phyloP scores from a whole-genome alignment of 2,329 filamentous ascomycete species.

The Neoarthrinium moseri region DNA sequence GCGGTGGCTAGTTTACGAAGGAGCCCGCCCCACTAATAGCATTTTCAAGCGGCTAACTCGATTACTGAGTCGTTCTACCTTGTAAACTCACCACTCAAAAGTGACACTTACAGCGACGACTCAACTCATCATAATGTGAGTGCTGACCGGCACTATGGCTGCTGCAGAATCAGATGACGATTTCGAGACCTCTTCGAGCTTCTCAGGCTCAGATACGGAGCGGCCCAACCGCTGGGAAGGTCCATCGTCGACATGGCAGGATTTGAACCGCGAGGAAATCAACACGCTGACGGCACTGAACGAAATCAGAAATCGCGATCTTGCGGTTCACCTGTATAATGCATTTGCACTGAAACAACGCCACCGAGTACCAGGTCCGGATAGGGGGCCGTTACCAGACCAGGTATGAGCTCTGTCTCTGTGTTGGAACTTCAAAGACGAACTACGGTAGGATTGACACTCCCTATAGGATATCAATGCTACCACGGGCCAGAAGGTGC shows the following conservation, averaged over 20 bases:
- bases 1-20: too few species aligned
- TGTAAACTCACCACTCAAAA: too few species aligned
- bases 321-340: conserved; percentile 78
- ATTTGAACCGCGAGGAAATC: conserved; percentile 61
- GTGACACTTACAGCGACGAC: not conserved
- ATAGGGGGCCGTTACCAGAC: conserved; percentile 17
- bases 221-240: conserved; percentile 76
- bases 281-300: conserved; percentile 63
- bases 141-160: not conserved
- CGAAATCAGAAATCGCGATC: conserved; percentile 61
- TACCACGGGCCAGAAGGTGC: conserved; percentile 22
- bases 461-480: conserved; percentile 33
- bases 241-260: conserved; percentile 63
- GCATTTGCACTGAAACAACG: conserved; percentile 65
- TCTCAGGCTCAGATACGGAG: conserved; percentile 43
- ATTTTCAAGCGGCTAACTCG: not conserved
- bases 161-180: conserved; percentile 11
- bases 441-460: too few species aligned
- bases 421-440: too few species aligned
- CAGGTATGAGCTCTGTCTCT: conserved; percentile 31
- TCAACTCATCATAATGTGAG: not conserved
- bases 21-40: conserved; percentile 1
- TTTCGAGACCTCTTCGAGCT: conserved; percentile 32
- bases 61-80: too few species aligned
- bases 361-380: conserved; percentile 9